Percentiles rank a stretch among this genome's conserved stretches.
Evolutionary conservation across 768 basidiomycete species (phyloP).

Genomic region (Bullera alba): DNA sequence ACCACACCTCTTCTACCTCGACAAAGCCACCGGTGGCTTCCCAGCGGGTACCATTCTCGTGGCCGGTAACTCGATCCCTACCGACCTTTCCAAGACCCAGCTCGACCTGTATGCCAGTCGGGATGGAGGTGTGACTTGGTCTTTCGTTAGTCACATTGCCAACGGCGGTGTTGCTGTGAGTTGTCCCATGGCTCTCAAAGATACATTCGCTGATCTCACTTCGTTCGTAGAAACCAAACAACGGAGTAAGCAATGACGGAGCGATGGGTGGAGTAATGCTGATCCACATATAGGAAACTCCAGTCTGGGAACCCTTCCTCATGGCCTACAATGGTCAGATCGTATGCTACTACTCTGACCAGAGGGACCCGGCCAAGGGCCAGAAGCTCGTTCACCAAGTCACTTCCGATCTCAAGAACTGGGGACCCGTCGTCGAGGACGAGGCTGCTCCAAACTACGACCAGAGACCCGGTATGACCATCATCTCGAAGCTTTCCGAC

Average conservation of each 20-base stretch:
- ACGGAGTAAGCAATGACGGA: too few species aligned
- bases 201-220: not conserved
- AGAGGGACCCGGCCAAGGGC: constrained; percentile 18
- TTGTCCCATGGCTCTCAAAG: not conserved
- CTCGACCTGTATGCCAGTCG: constrained; percentile 20
- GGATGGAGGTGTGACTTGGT: constrained; percentile 16
- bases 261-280: not conserved
- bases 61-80: constrained; percentile 24
- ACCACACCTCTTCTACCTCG: constrained; percentile 8
- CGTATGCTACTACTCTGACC: constrained; percentile 24
- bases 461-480: constrained; percentile 20
- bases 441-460: constrained; percentile 9
- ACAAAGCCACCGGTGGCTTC: constrained; percentile 5
- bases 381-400: constrained; percentile 22
- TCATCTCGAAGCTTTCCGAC: constrained; percentile 8
- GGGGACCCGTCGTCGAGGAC: constrained; percentile 19
- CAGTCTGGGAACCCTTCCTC: constrained; percentile 26
- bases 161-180: constrained; percentile 11
- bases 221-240: constrained; percentile 9
- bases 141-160: constrained; percentile 19
- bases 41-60: constrained; percentile 12
- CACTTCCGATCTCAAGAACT: constrained; percentile 12
- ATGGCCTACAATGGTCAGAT: constrained; percentile 19
- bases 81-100: constrained; percentile 15
- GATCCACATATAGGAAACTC: constrained; percentile 8